Evolutionary conservation across 495 filamentous ascomycete species (phyloP).

Genomic region (Hypoxylon fragiforme): DNA sequence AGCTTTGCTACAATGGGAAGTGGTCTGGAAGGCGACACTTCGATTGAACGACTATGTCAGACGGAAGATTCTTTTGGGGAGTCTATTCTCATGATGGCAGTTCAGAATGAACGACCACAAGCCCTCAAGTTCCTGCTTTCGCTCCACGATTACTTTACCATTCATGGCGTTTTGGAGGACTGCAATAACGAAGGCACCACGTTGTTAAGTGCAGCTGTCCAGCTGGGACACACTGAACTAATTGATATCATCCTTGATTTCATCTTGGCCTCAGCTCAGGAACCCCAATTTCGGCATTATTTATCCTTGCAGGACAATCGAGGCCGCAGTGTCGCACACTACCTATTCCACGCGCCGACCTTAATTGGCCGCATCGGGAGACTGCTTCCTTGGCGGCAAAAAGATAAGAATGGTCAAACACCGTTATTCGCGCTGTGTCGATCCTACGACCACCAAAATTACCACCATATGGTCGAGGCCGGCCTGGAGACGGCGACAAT

Average conservation of each 20-base stretch:
- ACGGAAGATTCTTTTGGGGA: slow-evolving; percentile 82
- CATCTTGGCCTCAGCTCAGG: slow-evolving; percentile 42
- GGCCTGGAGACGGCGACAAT: slow-evolving; percentile 74
- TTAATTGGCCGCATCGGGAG: slow-evolving; percentile 74
- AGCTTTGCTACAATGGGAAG: slow-evolving; percentile 74
- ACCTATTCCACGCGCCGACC: slow-evolving; percentile 89
- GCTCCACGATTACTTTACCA: slow-evolving; percentile 71
- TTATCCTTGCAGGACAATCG: slow-evolving; percentile 75
- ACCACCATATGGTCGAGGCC: slow-evolving; percentile 79
- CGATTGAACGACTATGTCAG: slow-evolving; percentile 76
- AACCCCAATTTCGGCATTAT: slow-evolving; percentile 61
- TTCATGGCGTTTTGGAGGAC: slow-evolving; percentile 73
- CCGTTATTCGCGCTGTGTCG: slow-evolving; percentile 92
- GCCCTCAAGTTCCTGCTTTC: slow-evolving; percentile 77
- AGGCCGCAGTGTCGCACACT: slow-evolving; percentile 89
- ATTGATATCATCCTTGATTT: slow-evolving; percentile 76
- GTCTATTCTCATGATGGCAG: slow-evolving; percentile 94
- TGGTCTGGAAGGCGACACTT: slow-evolving; percentile 80
- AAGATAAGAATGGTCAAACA: slow-evolving; percentile 95
- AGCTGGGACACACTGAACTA: slow-evolving; percentile 73
- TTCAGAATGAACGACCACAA: slow-evolving; percentile 72
- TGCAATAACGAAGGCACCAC: slow-evolving; percentile 87
- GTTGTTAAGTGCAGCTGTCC: slow-evolving; percentile 90
- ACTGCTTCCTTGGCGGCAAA: slow-evolving; percentile 83
- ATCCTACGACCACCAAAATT: slow-evolving; percentile 91